Evolutionary conservation across 345 rosid genomes (phyloP).

Genomic region (Psidium guajava): DNA sequence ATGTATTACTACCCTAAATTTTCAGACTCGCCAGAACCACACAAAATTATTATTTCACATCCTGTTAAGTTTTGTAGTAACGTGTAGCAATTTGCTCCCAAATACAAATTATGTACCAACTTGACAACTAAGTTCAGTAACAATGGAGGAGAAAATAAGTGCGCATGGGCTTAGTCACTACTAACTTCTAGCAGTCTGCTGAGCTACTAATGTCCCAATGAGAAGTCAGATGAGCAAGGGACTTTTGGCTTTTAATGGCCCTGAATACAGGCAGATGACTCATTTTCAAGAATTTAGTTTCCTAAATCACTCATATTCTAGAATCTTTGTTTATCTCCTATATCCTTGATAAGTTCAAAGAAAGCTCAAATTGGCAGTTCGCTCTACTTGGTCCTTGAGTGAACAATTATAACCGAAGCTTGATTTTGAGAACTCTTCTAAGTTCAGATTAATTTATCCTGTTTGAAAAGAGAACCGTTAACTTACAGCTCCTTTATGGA

Average conservation of each 20-base stretch:
- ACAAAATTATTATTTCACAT: not conserved
- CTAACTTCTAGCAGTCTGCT: not conserved
- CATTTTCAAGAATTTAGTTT: not conserved
- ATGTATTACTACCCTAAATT: not conserved
- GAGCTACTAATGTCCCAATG: not conserved
- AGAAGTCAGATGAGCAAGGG: not conserved
- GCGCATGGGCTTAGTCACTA: not conserved
- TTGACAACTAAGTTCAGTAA: not conserved
- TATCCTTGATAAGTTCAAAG: not conserved
- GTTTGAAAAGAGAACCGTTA: not conserved
- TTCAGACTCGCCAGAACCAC: not conserved
- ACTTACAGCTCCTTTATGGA: constrained; percentile 49
- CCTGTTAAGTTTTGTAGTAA: not conserved
- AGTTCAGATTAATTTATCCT: not conserved
- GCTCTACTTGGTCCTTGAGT: not conserved
- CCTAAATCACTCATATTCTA: not conserved
- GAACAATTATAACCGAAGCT: not conserved
- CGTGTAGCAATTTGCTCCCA: not conserved
- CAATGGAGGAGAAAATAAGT: not conserved
- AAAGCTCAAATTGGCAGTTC: not conserved
- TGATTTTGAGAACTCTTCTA: not conserved
- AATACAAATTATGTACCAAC: not conserved
- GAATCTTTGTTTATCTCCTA: not conserved
- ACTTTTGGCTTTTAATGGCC: not conserved
- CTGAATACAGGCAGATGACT: not conserved